Evolutionary conservation across 345 rosid genomes (phyloP), one percentile per base, ranked within the genome.

Genomic region (Cardamine occulta): DNA sequence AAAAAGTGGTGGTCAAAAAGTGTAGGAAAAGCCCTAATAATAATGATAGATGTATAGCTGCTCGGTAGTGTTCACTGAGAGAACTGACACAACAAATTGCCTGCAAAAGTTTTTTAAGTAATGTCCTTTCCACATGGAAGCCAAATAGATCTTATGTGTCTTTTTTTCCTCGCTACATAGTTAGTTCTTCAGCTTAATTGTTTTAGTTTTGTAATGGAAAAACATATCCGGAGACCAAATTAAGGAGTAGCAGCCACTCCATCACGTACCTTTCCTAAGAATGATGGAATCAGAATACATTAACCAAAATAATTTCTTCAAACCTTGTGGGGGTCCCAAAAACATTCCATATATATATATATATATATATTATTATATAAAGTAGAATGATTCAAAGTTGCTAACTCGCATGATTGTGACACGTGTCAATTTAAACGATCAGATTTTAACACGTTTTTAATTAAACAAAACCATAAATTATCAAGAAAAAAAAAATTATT

Each of bases 11-110:
- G 10, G 51, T 47, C 1, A 32, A 24, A 47, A 48, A 29, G 17
- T 49, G 44, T 29, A 11, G 24, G 26, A 32, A 66, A 45, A 6
- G 2, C 58, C 45, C 18, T 34, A 6, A 65, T 14, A 7, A 34
- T 11, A 40, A 10, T 48, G 12, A 26, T 47, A 18, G 44, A 66
- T 31, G 8, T 49, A 32, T 32, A 32, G 52, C 10, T 23, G 14
- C 37, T 71, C 48, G 19, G 47, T 39, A 53, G 24, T 62, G 34
- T 3, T 63, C 61, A 63, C 26, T 29, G 70, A 40, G 9, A 54
- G 56, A 52, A 40, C 63, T 54, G 56, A 64, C 77, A 65, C 48
- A 55, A 44, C 57, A 56, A 63, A 45, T 31, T 71, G 35, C 34
- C 64, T 65, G 35, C 37, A 64, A 73, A 73, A 40, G 32, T 11